Evolutionary conservation across 2,329 filamentous ascomycete genomes (phyloP).

Genomic region (Ophiosphaerella herpotricha): DNA sequence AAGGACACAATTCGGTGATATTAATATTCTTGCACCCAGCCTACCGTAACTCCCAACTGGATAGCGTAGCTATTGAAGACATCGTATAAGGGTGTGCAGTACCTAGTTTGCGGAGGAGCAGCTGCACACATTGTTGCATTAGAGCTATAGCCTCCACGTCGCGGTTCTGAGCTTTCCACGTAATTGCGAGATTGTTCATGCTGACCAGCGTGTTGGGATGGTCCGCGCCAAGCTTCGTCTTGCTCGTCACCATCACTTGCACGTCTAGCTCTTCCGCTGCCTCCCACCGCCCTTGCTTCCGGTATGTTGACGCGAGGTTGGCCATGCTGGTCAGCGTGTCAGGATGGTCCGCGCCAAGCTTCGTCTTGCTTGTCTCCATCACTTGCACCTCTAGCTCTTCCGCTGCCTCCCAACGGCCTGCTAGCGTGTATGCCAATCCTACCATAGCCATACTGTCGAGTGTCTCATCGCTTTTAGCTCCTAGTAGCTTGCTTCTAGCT

Average conservation of each 20-base stretch:
- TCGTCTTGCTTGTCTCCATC: not conserved
- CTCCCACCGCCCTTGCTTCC: slow-evolving; percentile 2
- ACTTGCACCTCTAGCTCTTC: slow-evolving; percentile 17
- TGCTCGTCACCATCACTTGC: slow-evolving; percentile 6
- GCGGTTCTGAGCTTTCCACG: not conserved
- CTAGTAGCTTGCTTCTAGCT: not conserved
- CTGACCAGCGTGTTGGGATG: slow-evolving; percentile 3
- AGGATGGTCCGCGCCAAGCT: slow-evolving; percentile 1
- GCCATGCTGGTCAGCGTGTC: not conserved
- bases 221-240: slow-evolving; percentile 1
- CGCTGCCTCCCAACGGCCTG: slow-evolving; percentile 11
- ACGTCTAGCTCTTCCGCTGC: slow-evolving; percentile 3
- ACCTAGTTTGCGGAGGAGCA: slow-evolving; percentile 2
- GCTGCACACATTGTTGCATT: slow-evolving; percentile 1
- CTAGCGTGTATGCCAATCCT: not conserved
- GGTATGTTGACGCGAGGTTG: not conserved
- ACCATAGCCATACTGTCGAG: not conserved
- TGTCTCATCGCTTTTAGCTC: slow-evolving; percentile 1
- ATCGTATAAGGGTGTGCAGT: slow-evolving; percentile 1
- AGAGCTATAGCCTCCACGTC: slow-evolving; percentile 4
- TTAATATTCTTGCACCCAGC: not conserved
- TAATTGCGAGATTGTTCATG: slow-evolving; percentile 4
- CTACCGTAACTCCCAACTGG: not conserved
- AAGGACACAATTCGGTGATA: too few species aligned
- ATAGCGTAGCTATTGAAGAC: not conserved